A percentile compares a stretch with the other conserved stretches of the same genome.
These are phyloP conservation scores for Exophiala lecanii-corni DNA, from an alignment of 2,329 filamentous ascomycete genomes.

Conservation along the genomic window DNA sequence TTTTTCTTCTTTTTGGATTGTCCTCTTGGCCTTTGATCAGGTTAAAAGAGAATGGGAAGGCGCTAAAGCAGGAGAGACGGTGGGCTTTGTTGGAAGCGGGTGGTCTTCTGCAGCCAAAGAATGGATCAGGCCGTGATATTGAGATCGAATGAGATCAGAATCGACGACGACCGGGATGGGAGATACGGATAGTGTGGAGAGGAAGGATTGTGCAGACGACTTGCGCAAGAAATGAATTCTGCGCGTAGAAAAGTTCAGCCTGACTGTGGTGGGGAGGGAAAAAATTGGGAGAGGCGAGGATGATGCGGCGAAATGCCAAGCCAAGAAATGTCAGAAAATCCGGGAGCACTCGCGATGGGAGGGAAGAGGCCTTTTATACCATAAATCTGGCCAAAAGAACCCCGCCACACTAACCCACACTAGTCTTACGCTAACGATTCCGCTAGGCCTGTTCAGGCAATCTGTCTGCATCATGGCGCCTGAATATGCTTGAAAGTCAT, in stretches of 20 bases:
- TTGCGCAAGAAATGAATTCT: background rate
- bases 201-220: background rate
- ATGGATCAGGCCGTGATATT: background rate
- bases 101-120: background rate
- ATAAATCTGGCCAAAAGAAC: slow-evolving; percentile 6
- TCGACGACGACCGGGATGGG: slow-evolving; percentile 1
- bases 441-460: background rate
- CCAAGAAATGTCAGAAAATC: slow-evolving; percentile 20
- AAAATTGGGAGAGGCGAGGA: slow-evolving; percentile 6
- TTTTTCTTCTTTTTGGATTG: slow-evolving; percentile 7
- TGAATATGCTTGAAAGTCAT: background rate
- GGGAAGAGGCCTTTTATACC: slow-evolving; percentile 19
- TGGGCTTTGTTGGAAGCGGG: too few species aligned
- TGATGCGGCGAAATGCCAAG: slow-evolving; percentile 16
- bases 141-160: background rate
- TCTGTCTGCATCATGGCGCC: slow-evolving; percentile 1
- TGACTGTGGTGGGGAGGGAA: slow-evolving; percentile 10
- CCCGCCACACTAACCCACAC: slow-evolving; percentile 15
- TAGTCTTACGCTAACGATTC: slow-evolving; percentile 9
- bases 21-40: background rate
- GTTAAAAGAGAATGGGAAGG: slow-evolving; percentile 16
- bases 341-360: slow-evolving; percentile 17
- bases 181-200: background rate
- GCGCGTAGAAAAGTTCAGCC: background rate
- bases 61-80: slow-evolving; percentile 5